A percentile compares a stretch with the other conserved stretches of the same genome.
phyloP scores from a whole-genome alignment of 495 filamentous ascomycete species.

The Alectoria sarmentosa region DNA sequence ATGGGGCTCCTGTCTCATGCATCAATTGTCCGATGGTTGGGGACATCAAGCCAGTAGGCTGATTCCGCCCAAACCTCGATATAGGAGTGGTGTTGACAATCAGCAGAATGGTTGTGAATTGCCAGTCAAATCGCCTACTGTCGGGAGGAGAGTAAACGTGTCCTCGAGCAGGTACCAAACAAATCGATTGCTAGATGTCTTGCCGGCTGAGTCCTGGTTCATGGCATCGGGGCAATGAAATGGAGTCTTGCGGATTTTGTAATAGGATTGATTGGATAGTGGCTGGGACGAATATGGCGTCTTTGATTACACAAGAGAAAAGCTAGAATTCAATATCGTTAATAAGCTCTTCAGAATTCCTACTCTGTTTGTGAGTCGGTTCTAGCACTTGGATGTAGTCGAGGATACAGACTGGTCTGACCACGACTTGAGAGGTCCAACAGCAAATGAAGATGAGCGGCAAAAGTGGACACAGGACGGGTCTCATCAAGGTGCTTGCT shows the following conservation, averaged over 20 bases:
- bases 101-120: slow-evolving; percentile 1
- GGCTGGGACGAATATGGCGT: background rate
- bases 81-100: background rate
- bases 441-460: background rate
- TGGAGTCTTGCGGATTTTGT: background rate
- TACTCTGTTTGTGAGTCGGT: too few species aligned
- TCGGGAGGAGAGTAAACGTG: background rate
- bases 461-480: too few species aligned
- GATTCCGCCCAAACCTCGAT: slow-evolving; percentile 15
- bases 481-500: too few species aligned
- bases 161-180: background rate
- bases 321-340: background rate
- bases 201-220: background rate
- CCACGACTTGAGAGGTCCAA: background rate
- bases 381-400: background rate
- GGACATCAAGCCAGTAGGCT: slow-evolving; percentile 32
- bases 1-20: slow-evolving; percentile 38
- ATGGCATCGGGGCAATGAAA: background rate
- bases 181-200: background rate
- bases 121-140: background rate
- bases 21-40: slow-evolving; percentile 38
- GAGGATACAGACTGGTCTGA: background rate
- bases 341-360: background rate
- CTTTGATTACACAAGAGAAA: background rate
- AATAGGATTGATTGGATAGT: background rate